Conservation (phyloP, 1,284 basidiomycete genomes). For the Ganoderma lingzhi region DNA sequence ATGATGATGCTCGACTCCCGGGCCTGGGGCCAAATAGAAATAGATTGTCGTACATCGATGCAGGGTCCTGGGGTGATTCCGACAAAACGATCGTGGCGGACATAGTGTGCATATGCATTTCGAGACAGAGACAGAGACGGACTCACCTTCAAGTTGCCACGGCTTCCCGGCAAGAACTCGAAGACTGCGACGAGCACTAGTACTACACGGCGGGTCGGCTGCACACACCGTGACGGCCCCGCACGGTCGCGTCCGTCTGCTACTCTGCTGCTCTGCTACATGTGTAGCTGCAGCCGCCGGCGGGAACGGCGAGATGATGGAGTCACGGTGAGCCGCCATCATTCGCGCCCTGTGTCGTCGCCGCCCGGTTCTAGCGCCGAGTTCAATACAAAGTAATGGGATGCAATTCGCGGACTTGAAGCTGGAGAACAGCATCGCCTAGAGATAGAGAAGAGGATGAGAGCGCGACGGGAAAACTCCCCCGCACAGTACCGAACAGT, state of each 20-base stretch:
- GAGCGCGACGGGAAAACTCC: too few relatives aligned
- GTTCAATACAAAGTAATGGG: neutral
- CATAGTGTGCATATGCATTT: too few relatives aligned
- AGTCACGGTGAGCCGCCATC: neutral
- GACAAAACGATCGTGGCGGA: neutral
- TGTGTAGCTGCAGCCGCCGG: too few relatives aligned
- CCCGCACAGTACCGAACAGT: too few relatives aligned
- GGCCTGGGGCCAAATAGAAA: neutral
- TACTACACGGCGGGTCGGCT: neutral
- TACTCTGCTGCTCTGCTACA: too few relatives aligned
- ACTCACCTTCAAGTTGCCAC: too few relatives aligned
- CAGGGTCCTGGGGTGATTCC: conserved; percentile 2
- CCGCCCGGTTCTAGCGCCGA: neutral
- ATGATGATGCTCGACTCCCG: neutral
- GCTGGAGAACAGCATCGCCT: neutral
- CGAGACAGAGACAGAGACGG: too few relatives aligned
- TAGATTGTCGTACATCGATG: neutral
- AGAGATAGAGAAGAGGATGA: neutral
- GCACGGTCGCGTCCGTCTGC: neutral
- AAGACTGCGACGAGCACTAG: neutral
- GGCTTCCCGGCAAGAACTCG: neutral
- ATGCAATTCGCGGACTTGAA: neutral
- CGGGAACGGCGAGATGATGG: neutral
- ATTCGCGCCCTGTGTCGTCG: neutral
- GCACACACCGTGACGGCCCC: neutral